These are phyloP conservation scores for Stephanodiscus triporus DNA, from an alignment of 108 stramenopile species.

Conservation along the genomic window DNA sequence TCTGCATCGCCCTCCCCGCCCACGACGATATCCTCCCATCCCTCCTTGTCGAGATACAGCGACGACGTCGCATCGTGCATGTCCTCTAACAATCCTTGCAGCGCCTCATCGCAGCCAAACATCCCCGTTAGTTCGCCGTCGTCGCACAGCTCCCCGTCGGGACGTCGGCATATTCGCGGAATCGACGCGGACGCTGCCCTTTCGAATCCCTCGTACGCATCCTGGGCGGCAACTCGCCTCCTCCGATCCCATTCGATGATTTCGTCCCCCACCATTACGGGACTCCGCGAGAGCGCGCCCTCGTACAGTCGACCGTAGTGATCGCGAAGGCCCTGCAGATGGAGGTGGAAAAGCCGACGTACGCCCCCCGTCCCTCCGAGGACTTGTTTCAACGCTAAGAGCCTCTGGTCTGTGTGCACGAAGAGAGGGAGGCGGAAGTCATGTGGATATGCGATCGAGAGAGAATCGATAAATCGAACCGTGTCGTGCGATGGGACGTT, in stretches of 20 bases:
- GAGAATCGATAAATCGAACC: conserved; percentile 10
- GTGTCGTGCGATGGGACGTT: background rate
- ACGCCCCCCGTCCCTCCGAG: conserved; percentile 17
- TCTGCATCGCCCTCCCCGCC: conserved; percentile 32
- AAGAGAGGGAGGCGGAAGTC: background rate
- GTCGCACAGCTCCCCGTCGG: conserved; percentile 28
- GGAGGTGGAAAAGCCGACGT: conserved; percentile 39
- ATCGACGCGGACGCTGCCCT: conserved; percentile 64
- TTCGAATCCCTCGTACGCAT: conserved; percentile 62
- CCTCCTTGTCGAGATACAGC: conserved; percentile 53
- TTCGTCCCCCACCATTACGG: conserved; percentile 28
- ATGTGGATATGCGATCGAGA: conserved; percentile 44
- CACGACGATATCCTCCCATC: conserved; percentile 38
- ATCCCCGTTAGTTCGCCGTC: conserved; percentile 18
- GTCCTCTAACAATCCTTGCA: conserved; percentile 72
- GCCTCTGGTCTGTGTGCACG: conserved; percentile 20
- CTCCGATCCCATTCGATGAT: conserved; percentile 18
- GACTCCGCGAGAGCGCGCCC: conserved; percentile 33
- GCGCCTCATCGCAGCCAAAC: conserved; percentile 50
- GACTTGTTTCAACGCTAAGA: conserved; percentile 28
- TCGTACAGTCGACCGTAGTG: conserved; percentile 49
- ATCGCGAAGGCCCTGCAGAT: conserved; percentile 51
- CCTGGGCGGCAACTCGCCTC: conserved; percentile 44
- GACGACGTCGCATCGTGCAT: conserved; percentile 68
- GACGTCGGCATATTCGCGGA: conserved; percentile 48